Conservation (phyloP, 345 rosid species). For the Populus deltoides region DNA sequence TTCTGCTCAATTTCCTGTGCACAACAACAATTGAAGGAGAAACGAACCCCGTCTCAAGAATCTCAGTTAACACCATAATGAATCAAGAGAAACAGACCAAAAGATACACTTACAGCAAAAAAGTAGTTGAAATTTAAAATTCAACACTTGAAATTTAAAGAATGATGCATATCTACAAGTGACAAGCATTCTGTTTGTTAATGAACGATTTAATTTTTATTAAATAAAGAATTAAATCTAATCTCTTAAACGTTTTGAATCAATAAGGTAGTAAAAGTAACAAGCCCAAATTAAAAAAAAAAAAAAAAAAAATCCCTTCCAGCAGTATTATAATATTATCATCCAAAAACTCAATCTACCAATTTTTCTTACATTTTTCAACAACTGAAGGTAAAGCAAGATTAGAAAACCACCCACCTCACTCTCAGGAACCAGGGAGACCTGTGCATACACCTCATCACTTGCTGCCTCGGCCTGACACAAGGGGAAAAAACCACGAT, state of each 20-base stretch:
- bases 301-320: not conserved
- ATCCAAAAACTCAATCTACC: not conserved
- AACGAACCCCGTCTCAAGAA: constrained; percentile 9
- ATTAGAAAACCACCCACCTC: constrained; percentile 52
- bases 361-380: not conserved
- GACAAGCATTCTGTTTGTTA: not conserved
- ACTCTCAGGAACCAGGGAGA: constrained; percentile 69
- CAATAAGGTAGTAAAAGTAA: not conserved
- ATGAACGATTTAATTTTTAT: not conserved
- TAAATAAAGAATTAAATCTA: not conserved
- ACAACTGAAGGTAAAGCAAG: not conserved
- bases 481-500: not conserved
- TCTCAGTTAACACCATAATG: not conserved
- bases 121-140: not conserved
- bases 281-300: not conserved
- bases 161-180: not conserved
- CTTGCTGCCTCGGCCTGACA: constrained; percentile 84
- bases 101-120: not conserved
- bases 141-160: not conserved
- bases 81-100: not conserved
- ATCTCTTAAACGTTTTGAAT: not conserved
- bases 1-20: constrained; percentile 51
- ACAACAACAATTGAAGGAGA: not conserved
- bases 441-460: constrained; percentile 95
- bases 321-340: not conserved